Evolutionary conservation across 495 filamentous ascomycete species (phyloP).

Genomic region (Recurvomyces mirabilis): DNA sequence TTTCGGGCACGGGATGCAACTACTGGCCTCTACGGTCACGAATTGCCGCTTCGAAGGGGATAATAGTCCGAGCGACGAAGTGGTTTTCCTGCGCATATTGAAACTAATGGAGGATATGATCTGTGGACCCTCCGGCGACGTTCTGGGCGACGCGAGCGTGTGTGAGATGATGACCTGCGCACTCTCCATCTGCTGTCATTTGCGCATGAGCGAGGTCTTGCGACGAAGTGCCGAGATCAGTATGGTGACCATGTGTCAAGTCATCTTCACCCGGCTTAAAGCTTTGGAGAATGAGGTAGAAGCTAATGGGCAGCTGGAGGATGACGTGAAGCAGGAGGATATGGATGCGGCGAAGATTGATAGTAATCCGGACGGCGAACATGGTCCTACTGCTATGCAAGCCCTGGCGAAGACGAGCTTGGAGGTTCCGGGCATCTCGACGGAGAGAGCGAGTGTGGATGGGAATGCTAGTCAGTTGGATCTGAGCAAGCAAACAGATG

Average conservation of each 20-base stretch:
- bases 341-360: conserved; percentile 79
- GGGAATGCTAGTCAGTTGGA: conserved; percentile 27
- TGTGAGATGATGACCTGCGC: conserved; percentile 99
- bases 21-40: conserved; percentile 86
- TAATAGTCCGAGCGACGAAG: conserved; percentile 87
- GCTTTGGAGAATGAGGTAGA: conserved; percentile 63
- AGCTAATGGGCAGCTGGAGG: conserved; percentile 27
- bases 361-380: conserved; percentile 67
- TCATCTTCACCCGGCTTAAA: conserved; percentile 87
- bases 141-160: conserved; percentile 86
- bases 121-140: conserved; percentile 77
- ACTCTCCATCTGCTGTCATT: conserved; percentile 92
- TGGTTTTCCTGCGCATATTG: conserved; percentile 83
- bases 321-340: conserved; percentile 50
- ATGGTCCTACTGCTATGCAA: conserved; percentile 36
- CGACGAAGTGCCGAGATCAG: conserved; percentile 87
- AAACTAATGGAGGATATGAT: conserved; percentile 98
- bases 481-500: conserved; percentile 19
- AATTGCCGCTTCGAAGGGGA: conserved; percentile 97
- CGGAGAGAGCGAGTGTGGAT: conserved; percentile 18
- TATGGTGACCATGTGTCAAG: conserved; percentile 98
- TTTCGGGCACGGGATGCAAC: conserved; percentile 84
- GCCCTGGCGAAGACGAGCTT: neutral
- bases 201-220: conserved; percentile 80
- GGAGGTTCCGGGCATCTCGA: conserved; percentile 8